These are phyloP conservation scores for Lactarius pseudohatsudake DNA, from an alignment of 768 basidiomycete species.

Conservation along the genomic window DNA sequence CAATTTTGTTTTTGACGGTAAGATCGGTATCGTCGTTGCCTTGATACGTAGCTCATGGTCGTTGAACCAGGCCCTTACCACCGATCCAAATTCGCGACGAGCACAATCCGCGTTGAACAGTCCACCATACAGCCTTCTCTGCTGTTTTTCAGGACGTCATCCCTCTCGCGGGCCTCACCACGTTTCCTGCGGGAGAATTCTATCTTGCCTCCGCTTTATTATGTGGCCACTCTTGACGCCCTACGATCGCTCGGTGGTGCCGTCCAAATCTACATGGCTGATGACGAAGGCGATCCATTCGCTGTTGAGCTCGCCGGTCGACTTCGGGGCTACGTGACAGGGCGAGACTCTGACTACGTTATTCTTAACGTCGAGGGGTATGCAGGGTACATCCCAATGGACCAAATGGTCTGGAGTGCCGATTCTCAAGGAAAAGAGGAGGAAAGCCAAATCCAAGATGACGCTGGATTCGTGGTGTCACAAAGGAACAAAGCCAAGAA, in stretches of 20 bases:
- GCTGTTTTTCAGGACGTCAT: constrained; percentile 81
- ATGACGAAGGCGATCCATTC: constrained; percentile 81
- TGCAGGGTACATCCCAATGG: constrained; percentile 71
- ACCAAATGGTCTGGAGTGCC: constrained; percentile 68
- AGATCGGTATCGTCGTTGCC: constrained; percentile 28
- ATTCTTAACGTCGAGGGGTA: constrained; percentile 76
- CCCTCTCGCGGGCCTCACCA: constrained; percentile 56
- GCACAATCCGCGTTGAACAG: constrained; percentile 57
- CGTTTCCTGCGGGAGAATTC: constrained; percentile 72
- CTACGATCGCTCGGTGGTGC: constrained; percentile 39
- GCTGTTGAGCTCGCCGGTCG: constrained; percentile 81
- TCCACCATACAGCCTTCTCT: constrained; percentile 59
- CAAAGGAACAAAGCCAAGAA: constrained; percentile 52
- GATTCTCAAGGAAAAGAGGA: constrained; percentile 34
- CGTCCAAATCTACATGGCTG: constrained; percentile 68
- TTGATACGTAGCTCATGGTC: background rate
- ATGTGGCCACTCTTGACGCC: constrained; percentile 56
- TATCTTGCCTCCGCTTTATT: constrained; percentile 69
- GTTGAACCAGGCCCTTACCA: constrained; percentile 61
- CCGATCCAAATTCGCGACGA: constrained; percentile 68
- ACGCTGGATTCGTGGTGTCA: constrained; percentile 61
- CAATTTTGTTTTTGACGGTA: constrained; percentile 84
- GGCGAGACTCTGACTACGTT: constrained; percentile 81
- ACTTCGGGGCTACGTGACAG: constrained; percentile 70
- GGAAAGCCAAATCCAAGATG: constrained; percentile 37